phyloP scores from a whole-genome alignment of 345 rosid species.

The Lumnitzera littorea region DNA sequence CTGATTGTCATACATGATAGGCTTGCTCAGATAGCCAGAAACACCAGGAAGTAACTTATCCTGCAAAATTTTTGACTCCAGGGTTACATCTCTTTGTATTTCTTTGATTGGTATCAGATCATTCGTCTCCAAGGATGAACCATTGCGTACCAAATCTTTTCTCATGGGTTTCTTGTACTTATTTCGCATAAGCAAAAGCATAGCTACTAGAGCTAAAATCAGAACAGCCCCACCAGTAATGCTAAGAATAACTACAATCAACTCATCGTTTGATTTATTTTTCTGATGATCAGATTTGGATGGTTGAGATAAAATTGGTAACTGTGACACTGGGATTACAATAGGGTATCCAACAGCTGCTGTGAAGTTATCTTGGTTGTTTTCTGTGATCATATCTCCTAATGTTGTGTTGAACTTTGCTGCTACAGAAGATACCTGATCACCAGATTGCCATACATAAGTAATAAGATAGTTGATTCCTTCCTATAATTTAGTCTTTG shows the following conservation, averaged over 20 bases:
- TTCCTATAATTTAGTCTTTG: constrained; percentile 15
- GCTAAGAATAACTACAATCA: constrained; percentile 10
- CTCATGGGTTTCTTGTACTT: constrained; percentile 7
- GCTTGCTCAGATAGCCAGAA: constrained; percentile 44
- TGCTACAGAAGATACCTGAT: constrained; percentile 25
- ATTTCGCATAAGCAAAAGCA: constrained; percentile 6
- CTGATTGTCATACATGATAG: constrained; percentile 28
- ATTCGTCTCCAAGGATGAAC: constrained; percentile 27
- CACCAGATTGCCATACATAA: constrained; percentile 45
- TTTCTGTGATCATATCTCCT: too few relatives aligned
- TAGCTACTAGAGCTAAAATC: constrained; percentile 13
- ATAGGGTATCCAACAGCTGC: too few relatives aligned
- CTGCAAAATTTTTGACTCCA: constrained; percentile 26
- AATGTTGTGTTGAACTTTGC: constrained; percentile 24
- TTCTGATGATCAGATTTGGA: constrained; percentile 11
- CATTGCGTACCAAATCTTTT: constrained; percentile 9
- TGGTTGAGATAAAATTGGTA: constrained; percentile 30
- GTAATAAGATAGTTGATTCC: constrained; percentile 35
- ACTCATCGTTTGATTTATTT: constrained; percentile 13
- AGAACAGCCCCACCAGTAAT: constrained; percentile 19
- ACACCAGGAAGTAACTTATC: constrained; percentile 41
- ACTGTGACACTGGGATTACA: constrained; percentile 30
- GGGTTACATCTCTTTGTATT: constrained; percentile 8
- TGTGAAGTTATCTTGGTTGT: too few relatives aligned
- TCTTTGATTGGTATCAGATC: constrained; percentile 26